Percentiles rank a stretch among this genome's conserved stretches.
Conservation (phyloP, 495 filamentous ascomycete species). For the Talaromyces wortmannii region DNA sequence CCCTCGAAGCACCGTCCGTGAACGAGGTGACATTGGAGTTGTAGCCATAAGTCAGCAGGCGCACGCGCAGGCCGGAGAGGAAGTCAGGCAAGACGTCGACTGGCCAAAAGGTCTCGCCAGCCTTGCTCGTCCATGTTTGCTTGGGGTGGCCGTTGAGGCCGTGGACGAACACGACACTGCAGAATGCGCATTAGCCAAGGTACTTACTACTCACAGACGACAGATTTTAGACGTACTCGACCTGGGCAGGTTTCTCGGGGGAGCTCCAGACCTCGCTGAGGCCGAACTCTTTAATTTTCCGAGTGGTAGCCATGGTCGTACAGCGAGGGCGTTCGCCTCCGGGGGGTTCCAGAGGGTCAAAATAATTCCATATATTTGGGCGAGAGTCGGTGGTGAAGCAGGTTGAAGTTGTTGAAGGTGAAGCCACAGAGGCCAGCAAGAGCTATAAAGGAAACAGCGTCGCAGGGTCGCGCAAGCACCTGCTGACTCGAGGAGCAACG, state of each 20-base stretch:
- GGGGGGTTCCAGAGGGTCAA: too few species aligned
- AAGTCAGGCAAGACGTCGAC: slow-evolving; percentile 62
- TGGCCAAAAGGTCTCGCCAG: slow-evolving; percentile 68
- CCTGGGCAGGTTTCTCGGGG: slow-evolving; percentile 40
- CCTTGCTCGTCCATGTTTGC: slow-evolving; percentile 65
- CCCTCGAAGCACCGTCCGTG: slow-evolving; percentile 54
- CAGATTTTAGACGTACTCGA: slow-evolving; percentile 26
- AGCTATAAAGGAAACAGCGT: neutral
- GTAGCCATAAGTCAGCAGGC: slow-evolving; percentile 79
- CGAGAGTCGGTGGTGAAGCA: too few species aligned
- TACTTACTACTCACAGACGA: neutral
- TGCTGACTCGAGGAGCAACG: neutral
- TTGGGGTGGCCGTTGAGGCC: slow-evolving; percentile 75
- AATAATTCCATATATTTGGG: too few species aligned
- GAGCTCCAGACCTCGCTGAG: slow-evolving; percentile 61
- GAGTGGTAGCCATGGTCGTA: neutral
- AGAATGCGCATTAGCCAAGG: neutral
- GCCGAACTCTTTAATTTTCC: slow-evolving; percentile 58
- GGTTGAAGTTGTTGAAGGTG: neutral
- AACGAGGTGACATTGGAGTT: slow-evolving; percentile 71
- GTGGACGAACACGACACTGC: slow-evolving; percentile 65
- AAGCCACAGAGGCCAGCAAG: neutral
- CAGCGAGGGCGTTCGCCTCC: neutral
- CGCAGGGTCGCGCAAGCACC: neutral
- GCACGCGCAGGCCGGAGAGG: slow-evolving; percentile 52